A percentile compares a stretch with the other conserved stretches of the same genome.
These are phyloP conservation scores for Aristolochia contorta DNA, from an alignment of 164 flowering plant genomes.

Conservation along the genomic window DNA sequence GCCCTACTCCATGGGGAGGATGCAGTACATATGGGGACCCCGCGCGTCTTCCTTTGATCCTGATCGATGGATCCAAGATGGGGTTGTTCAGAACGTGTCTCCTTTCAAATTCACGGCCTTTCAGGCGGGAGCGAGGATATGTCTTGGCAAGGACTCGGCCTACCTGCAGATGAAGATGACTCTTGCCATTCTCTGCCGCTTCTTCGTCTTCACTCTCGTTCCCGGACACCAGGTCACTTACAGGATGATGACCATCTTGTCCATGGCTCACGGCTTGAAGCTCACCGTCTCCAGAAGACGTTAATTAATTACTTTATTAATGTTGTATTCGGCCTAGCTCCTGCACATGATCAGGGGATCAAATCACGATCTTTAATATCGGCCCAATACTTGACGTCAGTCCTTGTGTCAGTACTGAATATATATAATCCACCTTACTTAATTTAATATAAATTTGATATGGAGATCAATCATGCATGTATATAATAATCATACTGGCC, in stretches of 20 bases:
- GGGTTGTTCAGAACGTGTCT: constrained; percentile 61
- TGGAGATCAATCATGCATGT: too few relatives aligned
- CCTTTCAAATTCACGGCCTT: constrained; percentile 96
- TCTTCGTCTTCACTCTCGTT: constrained; percentile 51
- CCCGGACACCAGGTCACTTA: constrained; percentile 60
- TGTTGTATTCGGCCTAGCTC: too few relatives aligned
- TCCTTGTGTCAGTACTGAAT: too few relatives aligned
- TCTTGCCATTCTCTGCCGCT: constrained; percentile 72
- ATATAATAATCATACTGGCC: too few relatives aligned
- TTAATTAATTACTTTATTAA: too few relatives aligned
- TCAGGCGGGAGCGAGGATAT: constrained; percentile 97
- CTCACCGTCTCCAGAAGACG: constrained; percentile 37
- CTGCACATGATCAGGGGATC: too few relatives aligned
- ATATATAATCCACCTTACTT: too few relatives aligned
- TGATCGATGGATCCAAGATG: constrained; percentile 87
- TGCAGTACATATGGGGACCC: constrained; percentile 92
- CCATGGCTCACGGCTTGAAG: constrained; percentile 78
- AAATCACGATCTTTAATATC: too few relatives aligned
- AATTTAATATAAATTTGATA: too few relatives aligned
- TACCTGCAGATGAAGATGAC: constrained; percentile 97
- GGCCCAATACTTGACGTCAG: too few relatives aligned
- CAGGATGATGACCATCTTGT: constrained; percentile 85
- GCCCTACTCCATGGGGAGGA: constrained; percentile 90
- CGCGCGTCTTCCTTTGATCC: constrained; percentile 75
- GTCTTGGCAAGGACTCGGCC: constrained; percentile 94